Percentiles rank a stretch among this genome's conserved stretches.
Evolutionary conservation across 495 filamentous ascomycete genomes (phyloP).

Genomic region (Hypoxylon trugodes): DNA sequence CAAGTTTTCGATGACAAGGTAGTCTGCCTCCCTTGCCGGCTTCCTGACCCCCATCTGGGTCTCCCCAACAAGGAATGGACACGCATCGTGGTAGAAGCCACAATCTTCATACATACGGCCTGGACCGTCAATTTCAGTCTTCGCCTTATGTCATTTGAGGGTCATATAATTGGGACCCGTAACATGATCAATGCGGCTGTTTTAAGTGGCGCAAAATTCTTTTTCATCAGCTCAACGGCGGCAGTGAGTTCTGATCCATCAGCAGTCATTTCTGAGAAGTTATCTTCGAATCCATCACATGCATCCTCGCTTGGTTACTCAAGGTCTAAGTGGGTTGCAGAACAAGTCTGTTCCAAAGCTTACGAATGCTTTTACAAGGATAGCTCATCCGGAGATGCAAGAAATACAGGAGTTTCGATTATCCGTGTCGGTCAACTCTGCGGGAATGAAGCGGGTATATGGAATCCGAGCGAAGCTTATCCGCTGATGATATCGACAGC

Average conservation of each 20-base stretch:
- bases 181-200: conserved; percentile 64
- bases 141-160: conserved; percentile 60
- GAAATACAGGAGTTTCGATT: conserved; percentile 53
- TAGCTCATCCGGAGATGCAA: conserved; percentile 2
- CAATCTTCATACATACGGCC: conserved; percentile 66
- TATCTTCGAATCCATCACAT: conserved; percentile 56
- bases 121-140: conserved; percentile 77
- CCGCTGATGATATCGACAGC: conserved; percentile 65
- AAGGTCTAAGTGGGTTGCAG: conserved; percentile 64
- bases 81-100: conserved; percentile 50
- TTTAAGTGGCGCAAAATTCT: conserved; percentile 52
- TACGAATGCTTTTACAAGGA: conserved; percentile 1
- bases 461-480: conserved; percentile 67
- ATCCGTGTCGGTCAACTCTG: conserved; percentile 68
- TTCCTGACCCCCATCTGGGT: conserved; percentile 53
- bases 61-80: conserved; percentile 44
- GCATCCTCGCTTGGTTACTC: conserved; percentile 66
- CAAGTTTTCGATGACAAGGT: conserved; percentile 3
- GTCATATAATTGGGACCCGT: conserved; percentile 59
- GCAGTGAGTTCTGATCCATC: conserved; percentile 48
- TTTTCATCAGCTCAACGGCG: conserved; percentile 62
- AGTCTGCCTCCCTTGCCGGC: conserved; percentile 41
- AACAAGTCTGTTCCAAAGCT: conserved; percentile 57
- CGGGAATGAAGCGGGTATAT: conserved; percentile 60
- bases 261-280: conserved; percentile 54